A percentile compares a stretch with the other conserved stretches of the same genome.
Conservation (phyloP, 2,329 filamentous ascomycete species). For the Fusarium decemcellulare region DNA sequence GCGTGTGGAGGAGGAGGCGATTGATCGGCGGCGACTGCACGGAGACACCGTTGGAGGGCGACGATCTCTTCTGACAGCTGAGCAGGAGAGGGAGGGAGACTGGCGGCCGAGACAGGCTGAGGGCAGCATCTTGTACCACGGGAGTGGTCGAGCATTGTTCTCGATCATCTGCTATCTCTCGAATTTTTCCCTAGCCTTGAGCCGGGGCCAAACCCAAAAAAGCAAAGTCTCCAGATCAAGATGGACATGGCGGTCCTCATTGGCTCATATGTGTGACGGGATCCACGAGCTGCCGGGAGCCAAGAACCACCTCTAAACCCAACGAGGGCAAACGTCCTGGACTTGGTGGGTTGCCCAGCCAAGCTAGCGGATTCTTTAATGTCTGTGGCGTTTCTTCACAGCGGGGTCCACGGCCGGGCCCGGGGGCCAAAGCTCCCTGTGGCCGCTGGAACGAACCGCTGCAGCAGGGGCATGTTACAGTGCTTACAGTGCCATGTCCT, state of each 20-base stretch:
- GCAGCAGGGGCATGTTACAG: slow-evolving; percentile 25
- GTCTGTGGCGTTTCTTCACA: slow-evolving; percentile 27
- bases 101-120: slow-evolving; percentile 16
- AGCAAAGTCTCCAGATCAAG: slow-evolving; percentile 32
- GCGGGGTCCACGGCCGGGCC: slow-evolving; percentile 29
- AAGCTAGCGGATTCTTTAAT: slow-evolving; percentile 15
- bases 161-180: slow-evolving; percentile 36
- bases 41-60: slow-evolving; percentile 33
- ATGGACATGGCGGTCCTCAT: not conserved
- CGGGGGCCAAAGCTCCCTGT: slow-evolving; percentile 32
- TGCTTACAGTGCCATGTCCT: slow-evolving; percentile 34
- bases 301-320: slow-evolving; percentile 33
- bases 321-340: slow-evolving; percentile 32
- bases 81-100: slow-evolving; percentile 2
- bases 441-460: not conserved
- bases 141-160: slow-evolving; percentile 7
- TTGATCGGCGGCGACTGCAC: slow-evolving; percentile 24
- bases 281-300: slow-evolving; percentile 39
- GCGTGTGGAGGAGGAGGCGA: slow-evolving; percentile 25
- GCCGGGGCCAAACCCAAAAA: slow-evolving; percentile 22
- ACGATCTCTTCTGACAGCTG: slow-evolving; percentile 24
- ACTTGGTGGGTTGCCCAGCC: slow-evolving; percentile 17
- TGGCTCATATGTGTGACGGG: slow-evolving; percentile 12
- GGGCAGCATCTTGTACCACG: slow-evolving; percentile 21
- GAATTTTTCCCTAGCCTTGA: slow-evolving; percentile 30